Evolutionary conservation across 306 rosid species (phyloP).

Genomic region (Lathyrus sativus): DNA sequence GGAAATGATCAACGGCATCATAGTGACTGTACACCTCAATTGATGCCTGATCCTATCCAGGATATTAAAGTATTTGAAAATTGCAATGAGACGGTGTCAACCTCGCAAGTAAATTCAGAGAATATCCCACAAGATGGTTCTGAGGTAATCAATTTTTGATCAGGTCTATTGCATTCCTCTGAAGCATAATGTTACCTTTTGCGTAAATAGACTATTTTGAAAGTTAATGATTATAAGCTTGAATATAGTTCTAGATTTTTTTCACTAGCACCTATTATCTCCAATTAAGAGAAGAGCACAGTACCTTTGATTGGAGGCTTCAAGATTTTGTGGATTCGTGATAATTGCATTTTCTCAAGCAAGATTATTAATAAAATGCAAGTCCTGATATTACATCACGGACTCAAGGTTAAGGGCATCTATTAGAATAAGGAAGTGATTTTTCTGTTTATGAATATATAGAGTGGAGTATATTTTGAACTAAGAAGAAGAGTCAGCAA

Average conservation of each 20-base stretch:
- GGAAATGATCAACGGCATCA: conserved; percentile 38
- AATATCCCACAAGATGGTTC: conserved; percentile 38
- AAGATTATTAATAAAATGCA: conserved; percentile 15
- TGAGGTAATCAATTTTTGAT: conserved; percentile 46
- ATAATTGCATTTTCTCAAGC: conserved; percentile 23
- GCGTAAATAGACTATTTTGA: neutral
- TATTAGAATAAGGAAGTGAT: conserved; percentile 18
- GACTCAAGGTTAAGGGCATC: conserved; percentile 10
- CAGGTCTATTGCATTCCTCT: conserved; percentile 13
- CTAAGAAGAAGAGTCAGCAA: neutral
- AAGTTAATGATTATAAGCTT: conserved; percentile 16
- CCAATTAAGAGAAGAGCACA: conserved; percentile 33
- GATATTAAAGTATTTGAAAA: conserved; percentile 38
- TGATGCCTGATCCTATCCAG: conserved; percentile 42
- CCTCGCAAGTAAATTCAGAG: conserved; percentile 42
- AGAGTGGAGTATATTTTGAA: neutral
- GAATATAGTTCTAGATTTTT: conserved; percentile 11
- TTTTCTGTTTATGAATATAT: conserved; percentile 15
- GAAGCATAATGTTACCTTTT: conserved; percentile 5
- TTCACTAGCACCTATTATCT: conserved; percentile 1
- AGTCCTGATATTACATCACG: conserved; percentile 24
- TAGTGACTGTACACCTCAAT: conserved; percentile 35
- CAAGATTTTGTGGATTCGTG: conserved; percentile 11
- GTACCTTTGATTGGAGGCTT: neutral
- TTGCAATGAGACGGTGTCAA: conserved; percentile 35